phyloP scores from a whole-genome alignment of 305 asterid genomes.

The Withania somnifera region DNA sequence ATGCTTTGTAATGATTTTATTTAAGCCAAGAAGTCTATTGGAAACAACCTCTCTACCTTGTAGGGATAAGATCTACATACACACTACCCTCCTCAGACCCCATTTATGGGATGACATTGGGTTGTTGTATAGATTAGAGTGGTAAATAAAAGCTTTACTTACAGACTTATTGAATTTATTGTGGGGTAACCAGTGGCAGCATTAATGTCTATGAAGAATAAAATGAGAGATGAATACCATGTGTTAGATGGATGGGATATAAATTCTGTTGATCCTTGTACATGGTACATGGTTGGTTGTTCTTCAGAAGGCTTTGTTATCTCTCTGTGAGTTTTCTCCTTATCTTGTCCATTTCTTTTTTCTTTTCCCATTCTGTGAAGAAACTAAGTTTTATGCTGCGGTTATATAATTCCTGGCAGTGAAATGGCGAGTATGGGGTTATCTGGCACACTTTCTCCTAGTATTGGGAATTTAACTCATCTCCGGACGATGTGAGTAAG shows the following conservation, averaged over 20 bases:
- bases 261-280: slow-evolving; percentile 95
- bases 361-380: neutral
- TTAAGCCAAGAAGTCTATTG: too few relatives aligned
- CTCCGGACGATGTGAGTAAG: slow-evolving; percentile 66
- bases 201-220: slow-evolving; percentile 70
- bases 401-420: slow-evolving; percentile 23
- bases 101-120: too few relatives aligned
- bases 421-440: slow-evolving; percentile 81
- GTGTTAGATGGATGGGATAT: slow-evolving; percentile 96
- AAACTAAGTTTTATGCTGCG: neutral
- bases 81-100: too few relatives aligned
- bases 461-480: slow-evolving; percentile 71
- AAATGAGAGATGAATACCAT: slow-evolving; percentile 52
- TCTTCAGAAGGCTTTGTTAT: slow-evolving; percentile 69
- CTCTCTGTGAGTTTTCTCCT: slow-evolving; percentile 52
- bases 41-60: too few relatives aligned
- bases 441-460: slow-evolving; percentile 67
- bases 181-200: slow-evolving; percentile 59
- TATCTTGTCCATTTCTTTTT: neutral
- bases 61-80: too few relatives aligned
- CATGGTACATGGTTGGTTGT: slow-evolving; percentile 96
- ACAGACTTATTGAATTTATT: slow-evolving; percentile 5
- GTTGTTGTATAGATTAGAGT: neutral
- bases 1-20: too few relatives aligned
- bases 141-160: slow-evolving; percentile 1